These are phyloP conservation scores for Dictyostelium intermedium DNA, from an alignment of 78 protist genomes.

Conservation along the genomic window DNA sequence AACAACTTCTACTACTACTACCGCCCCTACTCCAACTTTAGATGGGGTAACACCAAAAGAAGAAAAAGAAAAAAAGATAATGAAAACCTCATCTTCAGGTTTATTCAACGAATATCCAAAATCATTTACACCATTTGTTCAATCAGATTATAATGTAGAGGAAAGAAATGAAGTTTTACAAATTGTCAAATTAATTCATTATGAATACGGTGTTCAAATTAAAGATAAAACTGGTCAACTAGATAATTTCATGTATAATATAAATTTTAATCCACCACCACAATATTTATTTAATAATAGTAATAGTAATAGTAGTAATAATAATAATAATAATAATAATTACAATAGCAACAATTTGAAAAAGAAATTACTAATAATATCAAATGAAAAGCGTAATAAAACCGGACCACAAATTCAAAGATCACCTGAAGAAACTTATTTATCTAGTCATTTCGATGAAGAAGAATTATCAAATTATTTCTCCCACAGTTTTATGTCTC, in stretches of 20 bases:
- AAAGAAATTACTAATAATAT: not conserved
- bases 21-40: too few species aligned
- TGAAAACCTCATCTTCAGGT: not conserved
- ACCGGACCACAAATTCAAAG: not conserved
- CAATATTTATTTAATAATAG: not conserved
- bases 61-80: not conserved
- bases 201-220: not conserved
- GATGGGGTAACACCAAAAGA: too few species aligned
- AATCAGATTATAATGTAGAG: not conserved
- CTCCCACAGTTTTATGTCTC: not conserved
- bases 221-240: not conserved
- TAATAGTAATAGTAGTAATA: not conserved
- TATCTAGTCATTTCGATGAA: constrained; percentile 22
- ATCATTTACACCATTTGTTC: not conserved
- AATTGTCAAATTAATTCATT: constrained; percentile 6
- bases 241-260: not conserved
- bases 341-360: not conserved
- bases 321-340: not conserved
- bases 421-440: constrained; percentile 47
- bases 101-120: not conserved
- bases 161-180: constrained; percentile 9
- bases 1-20: too few species aligned
- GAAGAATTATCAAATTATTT: constrained; percentile 28
- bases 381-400: constrained; percentile 4
- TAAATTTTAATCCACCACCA: not conserved